Base-by-base conservation (phyloP, 495 filamentous ascomycete genomes). In the Chlorociboria aeruginascens region DNA sequence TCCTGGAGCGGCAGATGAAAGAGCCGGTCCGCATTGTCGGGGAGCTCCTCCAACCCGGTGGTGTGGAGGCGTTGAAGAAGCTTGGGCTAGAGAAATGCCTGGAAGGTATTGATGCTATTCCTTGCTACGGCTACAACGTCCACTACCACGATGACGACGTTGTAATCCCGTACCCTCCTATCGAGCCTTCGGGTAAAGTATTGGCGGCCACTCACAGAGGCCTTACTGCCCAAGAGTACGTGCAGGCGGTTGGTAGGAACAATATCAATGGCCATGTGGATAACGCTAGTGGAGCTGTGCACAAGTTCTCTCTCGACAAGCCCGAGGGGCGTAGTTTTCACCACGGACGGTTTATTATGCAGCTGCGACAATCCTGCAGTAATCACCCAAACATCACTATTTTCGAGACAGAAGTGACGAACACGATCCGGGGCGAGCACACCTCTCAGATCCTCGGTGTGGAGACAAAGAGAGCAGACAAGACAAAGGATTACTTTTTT, bases 11-110 rank as follows among this genome's bases (percentile, higher is more conserved):
- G 51, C 88, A 82, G 61, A 69, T 95, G 60, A 88, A 89, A 66
- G 85, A 95, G 67, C 90, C 90, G 10, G 86, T 95, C 67, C 80
- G 90, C 49, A 97, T 97, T 57, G 89, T 97, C 20, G 90, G 90
- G 46, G 90, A 97, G 68, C 66, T 97, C 49, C 67, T 97, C 58
- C 90, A 97, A 61, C 90, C 90, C 3, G 90, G 90, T 31, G 90
- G 90, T 37, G 81, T 94, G 37, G 64, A 69, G 32, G 87, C 90
- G 16, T 69, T 97, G 50, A 71, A 80, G 57, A 76, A 81, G 54
- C 67, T 97, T 43, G 90, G 90, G 4, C 63, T 97, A 43, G 63
- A 63, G 38, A 74, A 85, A 49, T 95, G 89, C 59, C 69, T 97
- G 8, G 89, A 97, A 43, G 83, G 66, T n/a, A 96, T 97, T 55